Conservation (phyloP, 2,329 filamentous ascomycete species). For the Mycosphaerella arachidis region DNA sequence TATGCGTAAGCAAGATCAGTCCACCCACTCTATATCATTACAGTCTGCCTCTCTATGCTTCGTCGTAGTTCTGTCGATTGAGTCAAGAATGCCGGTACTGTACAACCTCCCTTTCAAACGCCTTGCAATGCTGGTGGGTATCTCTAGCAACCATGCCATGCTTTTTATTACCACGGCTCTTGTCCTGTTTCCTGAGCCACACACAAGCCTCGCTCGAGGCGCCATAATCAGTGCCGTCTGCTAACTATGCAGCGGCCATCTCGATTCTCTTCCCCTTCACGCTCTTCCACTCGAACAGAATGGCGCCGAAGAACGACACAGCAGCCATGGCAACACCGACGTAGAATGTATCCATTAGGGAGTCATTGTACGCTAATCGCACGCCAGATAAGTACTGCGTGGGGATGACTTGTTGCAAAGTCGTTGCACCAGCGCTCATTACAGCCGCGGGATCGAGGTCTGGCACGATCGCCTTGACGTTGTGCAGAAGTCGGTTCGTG, state of each 20-base stretch:
- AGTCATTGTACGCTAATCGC: constrained; percentile 59
- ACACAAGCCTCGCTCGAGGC: neutral
- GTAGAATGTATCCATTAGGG: constrained; percentile 57
- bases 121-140: constrained; percentile 1
- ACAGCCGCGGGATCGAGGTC: constrained; percentile 42
- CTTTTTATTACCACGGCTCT: neutral
- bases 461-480: constrained; percentile 36
- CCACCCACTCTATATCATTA: neutral
- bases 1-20: neutral
- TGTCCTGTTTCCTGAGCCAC: neutral
- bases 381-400: constrained; percentile 50
- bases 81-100: neutral
- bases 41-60: neutral
- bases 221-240: neutral
- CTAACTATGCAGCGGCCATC: constrained; percentile 29
- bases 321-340: constrained; percentile 54
- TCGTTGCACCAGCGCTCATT: constrained; percentile 51
- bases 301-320: constrained; percentile 52
- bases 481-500: constrained; percentile 45
- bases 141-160: neutral
- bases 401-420: constrained; percentile 53
- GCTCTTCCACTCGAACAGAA: constrained; percentile 60
- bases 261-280: constrained; percentile 53
- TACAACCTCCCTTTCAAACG: neutral
- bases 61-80: neutral